Evolutionary conservation across 768 basidiomycete genomes (phyloP).

Genomic region (Baorangia bicolor): DNA sequence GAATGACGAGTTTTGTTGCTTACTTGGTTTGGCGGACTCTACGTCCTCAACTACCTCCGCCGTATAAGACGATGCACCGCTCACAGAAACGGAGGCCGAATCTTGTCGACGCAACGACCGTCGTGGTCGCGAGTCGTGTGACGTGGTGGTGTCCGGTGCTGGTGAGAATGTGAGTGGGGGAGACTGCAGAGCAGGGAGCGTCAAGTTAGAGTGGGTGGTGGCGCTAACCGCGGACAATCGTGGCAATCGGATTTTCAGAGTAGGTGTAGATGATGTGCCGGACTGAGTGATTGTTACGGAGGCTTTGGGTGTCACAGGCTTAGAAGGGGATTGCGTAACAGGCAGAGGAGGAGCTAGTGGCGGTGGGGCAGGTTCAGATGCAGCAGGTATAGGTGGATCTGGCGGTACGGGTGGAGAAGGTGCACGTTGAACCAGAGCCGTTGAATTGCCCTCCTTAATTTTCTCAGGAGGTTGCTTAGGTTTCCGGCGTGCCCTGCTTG

Average conservation of each 20-base stretch:
- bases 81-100: constrained; percentile 31
- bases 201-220: constrained; percentile 23
- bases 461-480: constrained; percentile 15
- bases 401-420: constrained; percentile 12
- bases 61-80: constrained; percentile 32
- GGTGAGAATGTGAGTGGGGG: constrained; percentile 21
- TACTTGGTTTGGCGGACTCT: constrained; percentile 30
- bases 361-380: constrained; percentile 11
- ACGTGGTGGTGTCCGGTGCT: constrained; percentile 18
- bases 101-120: constrained; percentile 29
- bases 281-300: constrained; percentile 36
- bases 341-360: constrained; percentile 6
- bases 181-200: constrained; percentile 21
- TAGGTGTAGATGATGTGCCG: constrained; percentile 31
- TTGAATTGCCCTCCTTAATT: constrained; percentile 15
- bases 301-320: constrained; percentile 35
- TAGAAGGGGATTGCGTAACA: constrained; percentile 11
- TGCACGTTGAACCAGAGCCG: constrained; percentile 5
- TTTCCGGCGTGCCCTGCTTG: constrained; percentile 27
- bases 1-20: constrained; percentile 3
- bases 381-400: constrained; percentile 14
- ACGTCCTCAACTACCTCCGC: constrained; percentile 28
- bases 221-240: constrained; percentile 31
- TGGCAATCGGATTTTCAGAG: constrained; percentile 35
- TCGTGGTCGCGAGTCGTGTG: constrained; percentile 29